Evolutionary conservation across 306 rosid genomes (phyloP), one percentile per base, ranked within the genome.

Genomic region (Gastrolobium villosum): DNA sequence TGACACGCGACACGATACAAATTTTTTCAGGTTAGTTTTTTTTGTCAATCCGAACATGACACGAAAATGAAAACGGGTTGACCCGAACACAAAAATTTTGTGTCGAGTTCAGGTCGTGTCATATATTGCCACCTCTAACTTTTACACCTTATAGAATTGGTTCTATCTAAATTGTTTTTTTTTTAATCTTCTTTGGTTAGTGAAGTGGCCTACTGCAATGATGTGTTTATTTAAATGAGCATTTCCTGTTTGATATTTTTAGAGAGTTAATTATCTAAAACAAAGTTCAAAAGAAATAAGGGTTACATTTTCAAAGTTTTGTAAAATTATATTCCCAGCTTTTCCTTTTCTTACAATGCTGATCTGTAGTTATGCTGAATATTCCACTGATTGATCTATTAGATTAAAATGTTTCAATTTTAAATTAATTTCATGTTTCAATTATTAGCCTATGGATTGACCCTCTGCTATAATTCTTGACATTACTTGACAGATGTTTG

Each of bases 401-500:
- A 14, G 13, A 57, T 7, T 50, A 32, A 48, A 14, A 2, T 31
- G 37, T 52, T 70, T 49, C 13, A n/a, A 30, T 26, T 30, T n/a
- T 49, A 39, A 45, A 36, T 41, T 30, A 59, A 26, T 52, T 53
- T 75, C 43, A 15, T 48, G 32, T 39, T 26, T 49, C n/a, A 41
- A 64, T 48, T 67, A 56, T 56, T 49, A n/a, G 15, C 36, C 5
- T 6, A 39, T 59, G 70, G 28, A 37, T 65, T 49, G 40, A 35
- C 10, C 7, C n/a, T 65, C 8, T 34, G 40, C 57, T 59, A 41
- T 54, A 65, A 55, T 72, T 61, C 65, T 70, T 15, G 55, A 54
- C 52, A 53, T 66, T 43, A 36, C 10, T 73, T 62, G 35, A 59
- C 31, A 60, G 73, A 35, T 35, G 55, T 61, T 76, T 78, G 65